Evolutionary conservation across 768 basidiomycete genomes (phyloP).

Genomic region (Leccinum barrowsii): DNA sequence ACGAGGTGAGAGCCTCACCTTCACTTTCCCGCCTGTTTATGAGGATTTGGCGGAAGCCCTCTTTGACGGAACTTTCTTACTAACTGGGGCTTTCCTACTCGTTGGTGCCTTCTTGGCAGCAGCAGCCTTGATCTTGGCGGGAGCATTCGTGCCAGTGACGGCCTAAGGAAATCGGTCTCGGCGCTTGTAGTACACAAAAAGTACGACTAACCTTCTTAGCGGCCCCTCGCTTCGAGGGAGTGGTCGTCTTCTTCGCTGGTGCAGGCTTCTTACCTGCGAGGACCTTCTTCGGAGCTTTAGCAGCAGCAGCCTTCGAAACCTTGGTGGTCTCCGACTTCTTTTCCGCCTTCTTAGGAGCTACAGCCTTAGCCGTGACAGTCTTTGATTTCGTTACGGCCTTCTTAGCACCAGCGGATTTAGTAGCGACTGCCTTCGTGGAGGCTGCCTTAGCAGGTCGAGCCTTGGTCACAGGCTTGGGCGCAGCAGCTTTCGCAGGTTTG

Average conservation of each 20-base stretch:
- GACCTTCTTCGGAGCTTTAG: slow-evolving; percentile 32
- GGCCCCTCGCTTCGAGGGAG: slow-evolving; percentile 45
- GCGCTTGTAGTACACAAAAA: not conserved
- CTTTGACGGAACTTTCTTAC: slow-evolving; percentile 25
- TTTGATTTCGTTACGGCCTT: slow-evolving; percentile 36
- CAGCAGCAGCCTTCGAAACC: slow-evolving; percentile 20
- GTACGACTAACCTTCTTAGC: slow-evolving; percentile 57
- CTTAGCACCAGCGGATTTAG: slow-evolving; percentile 24
- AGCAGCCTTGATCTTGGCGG: slow-evolving; percentile 32
- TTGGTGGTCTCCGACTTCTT: slow-evolving; percentile 34
- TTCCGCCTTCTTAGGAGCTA: slow-evolving; percentile 42
- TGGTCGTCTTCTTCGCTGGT: slow-evolving; percentile 38
- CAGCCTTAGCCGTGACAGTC: slow-evolving; percentile 31
- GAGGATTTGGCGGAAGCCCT: slow-evolving; percentile 17
- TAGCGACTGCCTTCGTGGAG: slow-evolving; percentile 21
- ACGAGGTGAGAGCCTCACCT: not conserved
- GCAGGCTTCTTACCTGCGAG: slow-evolving; percentile 31
- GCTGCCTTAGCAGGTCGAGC: slow-evolving; percentile 28
- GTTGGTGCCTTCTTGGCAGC: slow-evolving; percentile 34
- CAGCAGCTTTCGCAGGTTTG: slow-evolving; percentile 31
- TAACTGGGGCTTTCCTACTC: slow-evolving; percentile 24
- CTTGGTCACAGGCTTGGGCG: slow-evolving; percentile 24
- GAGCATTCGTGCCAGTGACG: slow-evolving; percentile 46
- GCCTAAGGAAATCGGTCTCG: slow-evolving; percentile 34
- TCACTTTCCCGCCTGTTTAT: slow-evolving; percentile 6